These are phyloP conservation scores for Penicillium nordicum DNA, from an alignment of 2,329 filamentous ascomycete species.

Conservation along the genomic window DNA sequence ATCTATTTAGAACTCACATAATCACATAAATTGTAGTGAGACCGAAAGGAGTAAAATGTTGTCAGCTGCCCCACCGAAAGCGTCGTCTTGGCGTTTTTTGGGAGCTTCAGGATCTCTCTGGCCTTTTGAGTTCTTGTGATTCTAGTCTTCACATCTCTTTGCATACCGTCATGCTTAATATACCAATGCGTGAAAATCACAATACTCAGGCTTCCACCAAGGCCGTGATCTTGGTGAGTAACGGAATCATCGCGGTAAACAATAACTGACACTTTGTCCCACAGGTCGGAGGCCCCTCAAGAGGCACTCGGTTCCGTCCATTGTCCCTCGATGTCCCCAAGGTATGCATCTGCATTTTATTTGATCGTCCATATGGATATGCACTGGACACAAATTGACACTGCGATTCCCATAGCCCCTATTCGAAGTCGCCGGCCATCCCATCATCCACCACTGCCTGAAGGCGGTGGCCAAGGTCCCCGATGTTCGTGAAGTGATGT, in stretches of 20 bases:
- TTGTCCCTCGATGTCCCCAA: constrained; percentile 94
- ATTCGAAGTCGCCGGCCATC: constrained; percentile 96
- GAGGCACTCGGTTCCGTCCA: constrained; percentile 92
- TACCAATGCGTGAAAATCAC: constrained; percentile 43
- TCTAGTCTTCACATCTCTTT: background rate
- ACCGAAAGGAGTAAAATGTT: constrained; percentile 9
- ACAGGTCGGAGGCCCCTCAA: constrained; percentile 89
- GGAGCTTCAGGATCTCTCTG: constrained; percentile 14
- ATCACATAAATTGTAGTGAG: background rate
- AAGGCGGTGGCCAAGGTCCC: constrained; percentile 86
- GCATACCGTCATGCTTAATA: constrained; percentile 41
- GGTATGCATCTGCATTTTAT: constrained; percentile 48
- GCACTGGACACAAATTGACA: background rate
- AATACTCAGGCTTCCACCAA: constrained; percentile 66
- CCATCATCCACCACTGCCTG: constrained; percentile 97
- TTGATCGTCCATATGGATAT: background rate
- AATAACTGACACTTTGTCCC: constrained; percentile 29
- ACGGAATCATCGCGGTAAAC: constrained; percentile 6
- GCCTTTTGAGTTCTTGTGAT: background rate
- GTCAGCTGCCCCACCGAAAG: constrained; percentile 27
- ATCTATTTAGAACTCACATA: background rate
- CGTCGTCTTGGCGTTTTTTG: constrained; percentile 21
- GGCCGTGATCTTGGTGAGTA: constrained; percentile 82
- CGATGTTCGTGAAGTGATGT: constrained; percentile 90
- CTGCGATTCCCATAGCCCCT: constrained; percentile 62